Percentiles rank a stretch among this genome's conserved stretches.
Conservation (phyloP, 179 eudicot genomes). For the Silene coronaria region DNA sequence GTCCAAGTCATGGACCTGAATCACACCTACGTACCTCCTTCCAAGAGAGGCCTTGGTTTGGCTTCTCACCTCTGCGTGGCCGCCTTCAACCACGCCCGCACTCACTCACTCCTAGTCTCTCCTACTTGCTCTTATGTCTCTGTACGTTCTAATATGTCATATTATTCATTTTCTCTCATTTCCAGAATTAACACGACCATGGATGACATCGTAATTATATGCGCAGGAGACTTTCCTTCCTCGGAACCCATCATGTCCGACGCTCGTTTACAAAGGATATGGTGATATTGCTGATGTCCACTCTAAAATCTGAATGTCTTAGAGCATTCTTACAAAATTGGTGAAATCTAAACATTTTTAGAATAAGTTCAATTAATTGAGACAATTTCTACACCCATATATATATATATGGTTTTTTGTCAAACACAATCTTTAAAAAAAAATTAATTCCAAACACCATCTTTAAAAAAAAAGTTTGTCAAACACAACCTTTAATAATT, state of each 20-base stretch:
- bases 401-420: no score
- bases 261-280: conserved; percentile 31
- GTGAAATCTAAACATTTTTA: background rate
- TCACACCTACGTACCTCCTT: conserved; percentile 75
- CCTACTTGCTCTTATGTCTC: conserved; percentile 87
- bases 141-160: conserved; percentile 31
- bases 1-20: conserved; percentile 56
- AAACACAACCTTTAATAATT: no score
- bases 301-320: conserved; percentile 33
- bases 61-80: conserved; percentile 69
- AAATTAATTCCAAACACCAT: no score
- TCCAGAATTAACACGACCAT: background rate
- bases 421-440: no score
- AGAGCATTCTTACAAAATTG: background rate
- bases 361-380: no score
- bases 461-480: no score
- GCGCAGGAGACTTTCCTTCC: conserved; percentile 62
- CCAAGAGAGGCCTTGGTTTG: conserved; percentile 65
- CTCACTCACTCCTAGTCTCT: conserved; percentile 45
- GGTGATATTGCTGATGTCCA: conserved; percentile 11
- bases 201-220: background rate
- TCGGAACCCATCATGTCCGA: conserved; percentile 43
- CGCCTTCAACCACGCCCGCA: conserved; percentile 69
- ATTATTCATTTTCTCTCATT: background rate
- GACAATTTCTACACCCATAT: no score